Evolutionary conservation across 257 asterid species (phyloP), one percentile per base, ranked within the genome.

Genomic region (Thymus mandschuricus): DNA sequence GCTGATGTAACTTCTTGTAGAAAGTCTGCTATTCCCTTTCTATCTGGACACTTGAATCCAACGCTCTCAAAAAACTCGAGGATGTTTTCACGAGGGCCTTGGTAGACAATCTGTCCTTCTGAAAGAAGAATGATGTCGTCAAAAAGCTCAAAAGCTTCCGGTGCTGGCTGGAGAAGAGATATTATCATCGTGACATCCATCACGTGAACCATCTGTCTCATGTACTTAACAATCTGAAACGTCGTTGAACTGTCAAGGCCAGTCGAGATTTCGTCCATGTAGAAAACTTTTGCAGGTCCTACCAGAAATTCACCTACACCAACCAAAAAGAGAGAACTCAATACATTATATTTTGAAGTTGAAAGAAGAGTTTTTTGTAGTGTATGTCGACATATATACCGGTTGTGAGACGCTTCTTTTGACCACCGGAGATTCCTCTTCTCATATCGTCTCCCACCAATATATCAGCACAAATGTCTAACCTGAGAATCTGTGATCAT

Each of bases 241-340:
- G 96, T 94, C 8, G 97, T 94, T 38, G 98, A 91, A 35, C 97
- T 94, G 74, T 94, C 97, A 28, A 94, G 97, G 35, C 98, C 98
- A 1, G 97, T 94, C 51, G 98, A 94, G 77, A 94, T 94, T 79
- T 94, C 98, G 45, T 94, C 98, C 98, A 94, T 94, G 90, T 72
- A 94, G 87, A 85, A 89, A 58, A 91, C 96, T 78, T 91, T 94
- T n/a, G 97, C 96, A 0, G 98, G 97, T 33, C 98, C 98, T 35
- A 88, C 98, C 87, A 94, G 71, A 94, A 91, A 87, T 84, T 94
- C 98, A 75, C 98, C 98, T 87, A 71, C 81, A 83, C 51, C 52
- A 69, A 10, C 33, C 15, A 60, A 34, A 60, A 57, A 28, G 1
- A 40, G 30, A 30, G 3, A 80, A 43, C 13, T 34, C 8, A 58